Base-by-base conservation (phyloP, 169 alveolate genomes). In the Plasmodium cynomolgi region DNA sequence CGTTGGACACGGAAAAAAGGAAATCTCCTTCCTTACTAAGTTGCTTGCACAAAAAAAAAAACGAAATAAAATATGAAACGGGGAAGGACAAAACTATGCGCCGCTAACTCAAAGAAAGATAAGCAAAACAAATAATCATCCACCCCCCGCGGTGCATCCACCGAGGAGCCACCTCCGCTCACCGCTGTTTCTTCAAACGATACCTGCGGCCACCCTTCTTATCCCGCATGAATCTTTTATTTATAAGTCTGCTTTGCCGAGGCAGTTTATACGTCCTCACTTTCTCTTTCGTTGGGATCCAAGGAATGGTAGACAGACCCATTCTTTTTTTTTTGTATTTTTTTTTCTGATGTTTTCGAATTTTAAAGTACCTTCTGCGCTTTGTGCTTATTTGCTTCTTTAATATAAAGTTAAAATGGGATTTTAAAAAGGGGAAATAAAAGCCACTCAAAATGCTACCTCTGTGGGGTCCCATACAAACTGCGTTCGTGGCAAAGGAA, bases 311-410 rank as follows among this genome's bases (percentile, higher is more conserved):
- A 73, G 95, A 93, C 93, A 94, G 47, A 33, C 97, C 95, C 90
- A 96, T 95, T 93, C 94, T 77, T 56, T 92, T 72, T 93, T 96
- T 96, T 92, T 95, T 96, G 93, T 97, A 95, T 83, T 96, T 96
- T 95, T 95, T 96, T 92, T 95, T 96, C 92, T 95, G 96, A 95
- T 96, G 98, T 88, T 96, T 96, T 68, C 96, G 92, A 62, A 96
- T 96, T 85, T 95, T 95, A 91, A 95, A 96, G 79, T 91, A 93
- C 26, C 97, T 84, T 93, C 98, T 93, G 93, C 96, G 95, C 54
- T 95, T 96, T 41, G 98, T 96, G 92, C 97, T 95, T 80, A 96
- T 96, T 34, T 50, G 73, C 29, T 82, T 72, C 23, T 77, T 81
- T 29, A 81, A 41, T 71, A 81, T 39, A 50, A 91, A 41, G 26